Base-by-base conservation (phyloP, 805 yeast species). In the Cyberlindnera maritima region DNA sequence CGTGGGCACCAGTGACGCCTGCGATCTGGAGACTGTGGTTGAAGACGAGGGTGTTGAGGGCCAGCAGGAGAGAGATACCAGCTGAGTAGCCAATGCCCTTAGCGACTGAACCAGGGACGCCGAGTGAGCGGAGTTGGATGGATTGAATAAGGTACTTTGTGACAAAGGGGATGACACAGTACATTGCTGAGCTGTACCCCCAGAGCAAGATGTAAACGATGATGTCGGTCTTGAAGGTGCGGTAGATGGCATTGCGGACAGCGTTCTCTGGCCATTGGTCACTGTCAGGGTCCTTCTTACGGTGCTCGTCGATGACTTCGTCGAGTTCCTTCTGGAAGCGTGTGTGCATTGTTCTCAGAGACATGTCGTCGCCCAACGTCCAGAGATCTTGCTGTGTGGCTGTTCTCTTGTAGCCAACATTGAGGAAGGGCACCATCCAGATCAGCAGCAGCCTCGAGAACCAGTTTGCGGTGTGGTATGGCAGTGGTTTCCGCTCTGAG, bases 81-180 rank as follows among this genome's bases (percentile, higher is more conserved):
- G 87, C 63, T 4, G 90, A 84, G 57, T 79, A 85, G 10, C 91
- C 96, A 15, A 85, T 70, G 51, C 96, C 96, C 35, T 63, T 70
- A 39, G 73, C 78, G 61, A 83, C 86, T 47, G 86, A 83, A 43
- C 77, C 68, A 36, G 67, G 55, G 14, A 78, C 41, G 36, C 80
- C 70, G n/a, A n/a, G n/a, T n/a, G n/a, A n/a, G n/a, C n/a, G n/a
- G n/a, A n/a, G n/a, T n/a, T n/a, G n/a, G n/a, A n/a, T n/a, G n/a
- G n/a, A n/a, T n/a, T n/a, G n/a, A n/a, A n/a, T n/a, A n/a, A n/a
- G n/a, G n/a, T n/a, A n/a, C n/a, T n/a, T n/a, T n/a, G n/a, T n/a
- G n/a, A n/a, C n/a, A n/a, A n/a, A n/a, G n/a, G n/a, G n/a, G n/a
- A n/a, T n/a, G n/a, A n/a, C n/a, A n/a, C n/a, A n/a, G n/a, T n/a